A percentile compares a stretch with the other conserved stretches of the same genome.
Conservation (phyloP, 75 land plant genomes). For the Gnetum montanum region DNA sequence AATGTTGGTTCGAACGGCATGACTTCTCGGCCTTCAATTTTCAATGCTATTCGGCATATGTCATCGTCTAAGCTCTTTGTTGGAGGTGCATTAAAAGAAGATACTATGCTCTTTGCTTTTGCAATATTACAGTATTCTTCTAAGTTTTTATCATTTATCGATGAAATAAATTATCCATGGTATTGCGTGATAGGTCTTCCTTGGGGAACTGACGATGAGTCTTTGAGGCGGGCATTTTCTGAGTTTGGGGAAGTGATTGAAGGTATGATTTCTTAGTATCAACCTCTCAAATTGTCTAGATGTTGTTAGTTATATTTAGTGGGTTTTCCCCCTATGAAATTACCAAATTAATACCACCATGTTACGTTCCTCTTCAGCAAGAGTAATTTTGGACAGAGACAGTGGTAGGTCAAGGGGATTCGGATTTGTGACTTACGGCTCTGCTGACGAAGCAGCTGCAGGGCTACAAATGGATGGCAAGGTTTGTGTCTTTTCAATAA, state of each 20-base stretch:
- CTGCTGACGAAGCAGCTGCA: conserved; percentile 29
- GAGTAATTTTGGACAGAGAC: conserved; percentile 67
- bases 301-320: no score
- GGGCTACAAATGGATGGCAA: conserved; percentile 77
- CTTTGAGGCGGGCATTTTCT: conserved; percentile 43
- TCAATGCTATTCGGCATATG: conserved; percentile 43
- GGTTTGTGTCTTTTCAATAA: no score
- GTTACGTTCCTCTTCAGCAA: conserved; percentile 41
- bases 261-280: no score
- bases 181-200: conserved; percentile 46
- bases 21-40: conserved; percentile 13
- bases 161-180: no score
- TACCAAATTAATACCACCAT: no score
- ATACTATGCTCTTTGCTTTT: neutral
- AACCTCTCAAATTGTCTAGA: no score
- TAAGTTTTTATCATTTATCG: neutral
- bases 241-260: conserved; percentile 61
- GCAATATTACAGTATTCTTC: neutral
- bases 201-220: conserved; percentile 50
- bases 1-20: conserved; percentile 11
- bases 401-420: conserved; percentile 81
- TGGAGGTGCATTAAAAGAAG: conserved; percentile 43
- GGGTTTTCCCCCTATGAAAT: no score
- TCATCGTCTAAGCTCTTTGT: conserved; percentile 66
- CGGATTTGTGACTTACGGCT: conserved; percentile 61